phyloP scores from a whole-genome alignment of 305 asterid species.

The Euphrasia arctica region DNA sequence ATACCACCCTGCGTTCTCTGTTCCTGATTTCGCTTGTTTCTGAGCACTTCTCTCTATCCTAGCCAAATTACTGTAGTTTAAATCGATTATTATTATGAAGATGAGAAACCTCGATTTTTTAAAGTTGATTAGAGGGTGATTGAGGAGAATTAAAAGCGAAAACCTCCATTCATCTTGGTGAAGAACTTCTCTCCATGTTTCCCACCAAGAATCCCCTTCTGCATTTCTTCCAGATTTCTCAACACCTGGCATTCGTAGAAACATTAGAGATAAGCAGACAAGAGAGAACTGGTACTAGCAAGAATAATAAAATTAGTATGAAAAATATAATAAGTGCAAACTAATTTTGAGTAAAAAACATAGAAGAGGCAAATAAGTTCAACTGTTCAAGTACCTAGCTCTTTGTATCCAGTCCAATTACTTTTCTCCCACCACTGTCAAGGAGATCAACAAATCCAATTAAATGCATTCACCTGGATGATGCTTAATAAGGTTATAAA shows the following conservation, averaged over 20 bases:
- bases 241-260: slow-evolving; percentile 49
- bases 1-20: slow-evolving; percentile 95
- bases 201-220: slow-evolving; percentile 99
- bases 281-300: not conserved
- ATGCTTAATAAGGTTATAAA: slow-evolving; percentile 61
- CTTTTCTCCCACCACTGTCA: slow-evolving; percentile 99
- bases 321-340: not conserved
- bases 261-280: slow-evolving; percentile 16
- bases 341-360: not conserved
- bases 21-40: slow-evolving; percentile 96
- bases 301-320: not conserved
- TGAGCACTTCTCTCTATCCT: slow-evolving; percentile 98
- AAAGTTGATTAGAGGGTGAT: not conserved
- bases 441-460: slow-evolving; percentile 95
- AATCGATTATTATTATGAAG: slow-evolving; percentile 9
- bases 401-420: slow-evolving; percentile 99
- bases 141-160: slow-evolving; percentile 9
- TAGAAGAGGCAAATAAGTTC: not conserved
- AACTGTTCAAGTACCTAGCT: slow-evolving; percentile 61
- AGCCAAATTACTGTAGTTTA: slow-evolving; percentile 82
- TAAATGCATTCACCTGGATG: slow-evolving; percentile 94
- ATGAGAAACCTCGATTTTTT: not conserved
- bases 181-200: slow-evolving; percentile 98
- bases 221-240: slow-evolving; percentile 96
- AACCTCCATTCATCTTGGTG: slow-evolving; percentile 99